phyloP scores from a whole-genome alignment of 2,329 filamentous ascomycete species.

The Calonectria ilicicola region DNA sequence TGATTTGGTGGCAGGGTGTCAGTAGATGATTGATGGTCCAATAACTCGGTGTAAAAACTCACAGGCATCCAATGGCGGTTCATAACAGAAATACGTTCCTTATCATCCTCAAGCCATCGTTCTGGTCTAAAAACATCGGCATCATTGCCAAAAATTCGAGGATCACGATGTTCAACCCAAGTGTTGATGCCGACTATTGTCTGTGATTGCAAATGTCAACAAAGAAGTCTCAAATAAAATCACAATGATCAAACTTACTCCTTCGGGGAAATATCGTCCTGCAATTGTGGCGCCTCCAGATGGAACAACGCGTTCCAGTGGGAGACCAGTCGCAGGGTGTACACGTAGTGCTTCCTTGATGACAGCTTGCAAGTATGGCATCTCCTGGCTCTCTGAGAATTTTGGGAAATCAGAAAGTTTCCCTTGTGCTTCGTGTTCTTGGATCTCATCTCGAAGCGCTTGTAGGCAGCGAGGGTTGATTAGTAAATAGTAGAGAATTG shows the following conservation, averaged over 20 bases:
- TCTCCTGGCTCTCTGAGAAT: conserved; percentile 34
- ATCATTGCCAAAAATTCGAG: conserved; percentile 31
- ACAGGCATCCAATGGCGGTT: conserved; percentile 39
- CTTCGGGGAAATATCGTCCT: conserved; percentile 32
- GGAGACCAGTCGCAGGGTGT: conserved; percentile 34
- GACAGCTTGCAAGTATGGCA: conserved; percentile 34
- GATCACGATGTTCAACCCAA: conserved; percentile 38
- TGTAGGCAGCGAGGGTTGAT: conserved; percentile 23
- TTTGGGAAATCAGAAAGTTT: conserved; percentile 21
- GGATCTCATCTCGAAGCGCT: conserved; percentile 25
- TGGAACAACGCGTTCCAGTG: conserved; percentile 34
- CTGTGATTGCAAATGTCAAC: background rate
- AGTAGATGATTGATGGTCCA: accelerated
- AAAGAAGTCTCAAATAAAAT: background rate
- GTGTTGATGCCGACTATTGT: conserved; percentile 36
- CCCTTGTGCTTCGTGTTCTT: background rate
- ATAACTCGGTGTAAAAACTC: background rate
- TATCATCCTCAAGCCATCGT: conserved; percentile 28
- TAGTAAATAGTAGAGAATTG: conserved; percentile 33
- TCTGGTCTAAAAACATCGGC: conserved; percentile 31
- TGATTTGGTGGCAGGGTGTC: background rate
- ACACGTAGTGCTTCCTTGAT: conserved; percentile 38
- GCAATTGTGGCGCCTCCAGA: conserved; percentile 30
- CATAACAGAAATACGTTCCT: conserved; percentile 23
- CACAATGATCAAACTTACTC: conserved; percentile 20